Conservation (phyloP, 176 grass and related monocot species). For the Saccharum spontaneum region DNA sequence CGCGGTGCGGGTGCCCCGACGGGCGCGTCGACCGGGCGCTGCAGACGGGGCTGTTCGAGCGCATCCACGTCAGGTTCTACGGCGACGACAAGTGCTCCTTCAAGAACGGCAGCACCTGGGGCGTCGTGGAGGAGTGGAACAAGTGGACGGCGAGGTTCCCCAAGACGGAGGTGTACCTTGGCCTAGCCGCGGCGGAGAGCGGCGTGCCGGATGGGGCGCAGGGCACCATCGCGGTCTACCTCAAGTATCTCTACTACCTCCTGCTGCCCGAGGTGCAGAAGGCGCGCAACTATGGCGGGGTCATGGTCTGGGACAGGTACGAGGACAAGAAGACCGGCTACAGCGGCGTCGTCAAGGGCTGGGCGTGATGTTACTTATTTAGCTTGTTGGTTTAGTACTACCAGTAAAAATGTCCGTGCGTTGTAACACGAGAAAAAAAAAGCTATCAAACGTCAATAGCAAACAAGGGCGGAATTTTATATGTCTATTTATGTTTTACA, state of each 20-base stretch:
- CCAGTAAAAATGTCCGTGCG: too few species aligned
- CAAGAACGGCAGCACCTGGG: not conserved
- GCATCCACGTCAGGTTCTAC: constrained; percentile 71
- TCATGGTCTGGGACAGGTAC: constrained; percentile 12
- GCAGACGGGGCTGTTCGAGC: constrained; percentile 50
- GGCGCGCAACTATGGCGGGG: not conserved
- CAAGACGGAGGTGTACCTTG: not conserved
- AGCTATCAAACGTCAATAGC: too few species aligned
- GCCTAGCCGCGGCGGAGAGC: not conserved
- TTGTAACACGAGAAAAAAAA: too few species aligned
- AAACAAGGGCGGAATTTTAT: too few species aligned
- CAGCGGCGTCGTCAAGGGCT: not conserved
- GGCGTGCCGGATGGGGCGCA: not conserved
- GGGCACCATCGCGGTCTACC: not conserved
- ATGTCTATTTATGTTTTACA: too few species aligned
- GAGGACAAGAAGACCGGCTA: not conserved
- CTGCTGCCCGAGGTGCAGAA: constrained; percentile 19
- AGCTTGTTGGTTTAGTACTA: too few species aligned
- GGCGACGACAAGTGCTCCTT: constrained; percentile 47
- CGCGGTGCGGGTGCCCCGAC: constrained; percentile 57
- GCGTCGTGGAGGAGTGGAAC: constrained; percentile 11
- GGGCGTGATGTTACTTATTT: not conserved
- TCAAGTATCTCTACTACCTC: constrained; percentile 1
- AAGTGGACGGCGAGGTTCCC: constrained; percentile 39
- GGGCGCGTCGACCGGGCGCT: constrained; percentile 19